A percentile compares a stretch with the other conserved stretches of the same genome.
phyloP scores from a whole-genome alignment of 805 yeast species.

The Cyberlindnera mississippiensis region DNA sequence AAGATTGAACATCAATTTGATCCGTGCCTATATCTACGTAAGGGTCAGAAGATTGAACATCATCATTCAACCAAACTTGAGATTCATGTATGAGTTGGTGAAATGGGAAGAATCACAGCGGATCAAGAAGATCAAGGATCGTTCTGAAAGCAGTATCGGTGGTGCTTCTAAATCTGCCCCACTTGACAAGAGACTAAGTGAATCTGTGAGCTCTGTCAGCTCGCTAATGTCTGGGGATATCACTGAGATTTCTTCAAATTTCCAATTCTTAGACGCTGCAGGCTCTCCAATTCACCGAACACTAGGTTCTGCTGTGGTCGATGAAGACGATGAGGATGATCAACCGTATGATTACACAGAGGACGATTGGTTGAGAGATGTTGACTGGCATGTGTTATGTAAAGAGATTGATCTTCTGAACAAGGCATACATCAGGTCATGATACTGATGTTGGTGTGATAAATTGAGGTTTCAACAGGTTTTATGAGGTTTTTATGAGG shows the following conservation, averaged over 20 bases:
- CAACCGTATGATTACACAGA: constrained; percentile 22
- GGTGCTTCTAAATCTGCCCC: constrained; percentile 5
- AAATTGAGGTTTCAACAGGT: too few species aligned
- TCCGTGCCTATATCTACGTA: constrained; percentile 83
- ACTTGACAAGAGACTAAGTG: constrained; percentile 11
- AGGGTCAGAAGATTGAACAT: constrained; percentile 86
- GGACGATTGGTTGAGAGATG: constrained; percentile 46
- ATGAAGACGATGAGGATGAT: constrained; percentile 16
- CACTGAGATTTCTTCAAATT: constrained; percentile 11
- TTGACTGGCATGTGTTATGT: constrained; percentile 87
- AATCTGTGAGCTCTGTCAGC: constrained; percentile 14
- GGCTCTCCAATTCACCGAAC: constrained; percentile 13
- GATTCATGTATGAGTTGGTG: constrained; percentile 86
- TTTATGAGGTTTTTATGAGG: too few species aligned
- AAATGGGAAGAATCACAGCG: constrained; percentile 48
- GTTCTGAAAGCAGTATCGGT: constrained; percentile 1
- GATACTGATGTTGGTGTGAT: too few species aligned
- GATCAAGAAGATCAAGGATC: constrained; percentile 6
- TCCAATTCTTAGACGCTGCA: constrained; percentile 12
- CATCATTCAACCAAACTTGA: constrained; percentile 88
- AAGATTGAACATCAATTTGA: constrained; percentile 58
- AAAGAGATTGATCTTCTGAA: constrained; percentile 78
- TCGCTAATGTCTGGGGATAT: constrained; percentile 9
- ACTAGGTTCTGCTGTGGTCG: constrained; percentile 9
- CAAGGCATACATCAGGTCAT: constrained; percentile 31